Conservation (phyloP, 805 yeast genomes). For the Yamadazyma nakazawae region DNA sequence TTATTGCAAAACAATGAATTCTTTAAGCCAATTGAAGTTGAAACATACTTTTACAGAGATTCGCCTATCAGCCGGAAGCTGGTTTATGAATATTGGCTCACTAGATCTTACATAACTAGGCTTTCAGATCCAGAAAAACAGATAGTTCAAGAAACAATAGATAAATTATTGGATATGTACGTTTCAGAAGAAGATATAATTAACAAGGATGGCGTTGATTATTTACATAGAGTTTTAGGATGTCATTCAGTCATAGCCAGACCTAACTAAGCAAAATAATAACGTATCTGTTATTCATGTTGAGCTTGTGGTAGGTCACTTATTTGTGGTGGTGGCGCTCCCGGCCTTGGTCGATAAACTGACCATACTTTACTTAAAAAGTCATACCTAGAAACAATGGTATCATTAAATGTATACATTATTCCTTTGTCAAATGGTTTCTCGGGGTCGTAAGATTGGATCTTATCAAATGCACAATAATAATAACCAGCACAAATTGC, state of each 20-base stretch:
- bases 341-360: not conserved
- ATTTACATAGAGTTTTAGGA: conserved; percentile 23
- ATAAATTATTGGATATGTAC: conserved; percentile 22
- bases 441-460: conserved; percentile 18
- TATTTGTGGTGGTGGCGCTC: not conserved
- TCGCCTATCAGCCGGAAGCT: conserved; percentile 27
- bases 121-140: conserved; percentile 35
- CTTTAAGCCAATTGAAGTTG: conserved; percentile 34
- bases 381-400: not conserved
- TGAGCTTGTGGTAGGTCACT: not conserved
- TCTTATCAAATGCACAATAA: conserved; percentile 37
- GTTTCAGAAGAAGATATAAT: conserved; percentile 14
- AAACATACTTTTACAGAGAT: conserved; percentile 29
- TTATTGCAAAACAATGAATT: conserved; percentile 28
- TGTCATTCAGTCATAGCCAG: conserved; percentile 20
- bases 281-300: too few relatives aligned
- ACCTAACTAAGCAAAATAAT: not conserved
- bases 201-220: conserved; percentile 13
- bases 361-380: conserved; percentile 5
- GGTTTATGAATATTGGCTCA: conserved; percentile 50
- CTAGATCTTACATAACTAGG: conserved; percentile 53
- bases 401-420: conserved; percentile 20
- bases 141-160: conserved; percentile 27
- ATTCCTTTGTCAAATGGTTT: conserved; percentile 20
- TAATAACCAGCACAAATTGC: conserved; percentile 32